Evolutionary conservation across 2,329 filamentous ascomycete species (phyloP), one percentile per base, ranked within the genome.

Genomic region (Curvularia hawaiiensis): DNA sequence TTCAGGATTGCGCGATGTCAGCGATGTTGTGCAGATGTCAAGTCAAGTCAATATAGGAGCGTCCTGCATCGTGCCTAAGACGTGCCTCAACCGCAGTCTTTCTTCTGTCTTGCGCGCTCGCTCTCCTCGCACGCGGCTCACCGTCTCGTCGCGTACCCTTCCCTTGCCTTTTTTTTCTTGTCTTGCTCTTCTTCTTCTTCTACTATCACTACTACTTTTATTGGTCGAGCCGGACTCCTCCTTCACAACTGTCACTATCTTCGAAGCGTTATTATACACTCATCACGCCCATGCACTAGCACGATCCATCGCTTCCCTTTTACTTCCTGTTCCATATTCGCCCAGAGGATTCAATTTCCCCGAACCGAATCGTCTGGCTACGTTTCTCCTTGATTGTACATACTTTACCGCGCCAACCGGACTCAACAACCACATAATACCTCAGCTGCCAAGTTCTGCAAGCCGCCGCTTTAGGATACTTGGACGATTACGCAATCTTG

Each of bases 11-110:
- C 56, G 57, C 56, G 57, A 54, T 67, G 59, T 56, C 57, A 62
- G 53, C 62, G 60, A 66, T 60, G 65, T 64, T 55, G 63, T 59
- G 63, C 59, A 67, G 62, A 62, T 66, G 69, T 61, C 59, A 47
- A 67, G 57, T 70, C 66, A 69, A 68, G 57, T 71, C 66, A 69
- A 74, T 74, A 74, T 74, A 75, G 65, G 72, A 74, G 62, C 63
- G 58, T 61, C 59, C 64, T 62, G 64, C 65, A 61, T 65, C 63
- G 61, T 63, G 64, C 61, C 56, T 65, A 61, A 55, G 64, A 58
- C 30, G 50, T 47, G 52, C 61, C 49, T 60, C 64, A 65, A 69
- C 66, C 53, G 60, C 53, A 59, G 58, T 56, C 49, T 50, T 57
- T 58, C 57, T 61, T 54, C 49, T 47, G 31, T 41, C n/a, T 40